Base-by-base conservation (phyloP, 2,329 filamentous ascomycete species). In the Elsinoe necatrix region DNA sequence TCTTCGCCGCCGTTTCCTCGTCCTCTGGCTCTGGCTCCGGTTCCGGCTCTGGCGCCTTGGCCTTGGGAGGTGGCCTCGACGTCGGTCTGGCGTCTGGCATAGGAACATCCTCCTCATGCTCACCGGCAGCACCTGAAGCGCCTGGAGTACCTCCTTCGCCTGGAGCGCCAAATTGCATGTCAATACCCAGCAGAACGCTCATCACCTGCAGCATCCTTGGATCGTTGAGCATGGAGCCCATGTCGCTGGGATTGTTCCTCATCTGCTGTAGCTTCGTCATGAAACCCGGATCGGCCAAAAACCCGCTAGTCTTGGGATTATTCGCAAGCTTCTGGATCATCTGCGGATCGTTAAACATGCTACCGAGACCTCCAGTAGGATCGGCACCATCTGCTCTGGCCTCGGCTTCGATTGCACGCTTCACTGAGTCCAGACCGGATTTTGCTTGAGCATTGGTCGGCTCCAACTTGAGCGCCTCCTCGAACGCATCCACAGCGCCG, bases 301-400 rank as follows among this genome's bases (percentile, higher is more conserved):
- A 82, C 11, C 78, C 71, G 62, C 86, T 85, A 9, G 95, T 98
- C 83, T 97, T 97, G 61, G 95, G 93, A 77, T 97, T 97, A 65
- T 75, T 81, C 61, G 91, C 90, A 58, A 98, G 84, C 78, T 98
- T 98, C 71, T 89, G 81, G 61, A 95, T 79, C 63, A 98, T 76
- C 67, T 90, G 83, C 16, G 93, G 93, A 71, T 98, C 95, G 70
- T 83, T 92, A 80, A 98, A 97, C 80, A 98, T 91, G 69, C 84
- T 82, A 63, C 87, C 88, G n/a, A 98, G 77, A 45, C 90, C 89
- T 55, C 81, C 87, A 35, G 77, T 79, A 6, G 87, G 85, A 66
- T 91, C 85, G 57, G 75, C 69, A 57, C 80, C 80, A 63, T 83
- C 82, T n/a, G 72, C 80, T 65, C 74, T 73, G 20, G 82, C 83